Evolutionary conservation across 768 basidiomycete species (phyloP).

Genomic region (Krasilnikovozyma curviuscula): DNA sequence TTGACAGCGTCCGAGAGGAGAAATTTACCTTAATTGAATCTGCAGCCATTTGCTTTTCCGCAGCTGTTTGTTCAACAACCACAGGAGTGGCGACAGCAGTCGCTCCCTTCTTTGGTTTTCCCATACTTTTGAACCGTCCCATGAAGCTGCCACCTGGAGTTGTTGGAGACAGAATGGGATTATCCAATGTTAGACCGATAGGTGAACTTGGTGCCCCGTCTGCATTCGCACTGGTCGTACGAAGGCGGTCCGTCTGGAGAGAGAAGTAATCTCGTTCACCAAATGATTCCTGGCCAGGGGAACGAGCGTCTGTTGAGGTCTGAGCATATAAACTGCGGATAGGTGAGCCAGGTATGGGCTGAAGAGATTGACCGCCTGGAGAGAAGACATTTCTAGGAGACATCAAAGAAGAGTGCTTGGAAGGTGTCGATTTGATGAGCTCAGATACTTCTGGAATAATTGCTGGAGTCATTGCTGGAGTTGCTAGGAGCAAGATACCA

Average conservation of each 20-base stretch:
- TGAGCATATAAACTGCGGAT: no score
- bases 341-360: neutral
- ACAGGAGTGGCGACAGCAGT: slow-evolving; percentile 20
- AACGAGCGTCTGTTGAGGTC: no score
- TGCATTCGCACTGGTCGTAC: slow-evolving; percentile 1
- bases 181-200: slow-evolving; percentile 15
- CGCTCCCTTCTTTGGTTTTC: slow-evolving; percentile 36
- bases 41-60: slow-evolving; percentile 15
- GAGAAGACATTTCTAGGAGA: neutral
- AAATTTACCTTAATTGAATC: slow-evolving; percentile 4
- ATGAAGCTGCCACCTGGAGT: slow-evolving; percentile 40
- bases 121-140: slow-evolving; percentile 58
- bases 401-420: neutral
- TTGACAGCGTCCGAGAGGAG: neutral
- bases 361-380: neutral
- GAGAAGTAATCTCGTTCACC: slow-evolving; percentile 1
- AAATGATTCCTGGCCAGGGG: neutral
- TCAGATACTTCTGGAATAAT: slow-evolving; percentile 32
- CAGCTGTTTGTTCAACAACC: slow-evolving; percentile 16
- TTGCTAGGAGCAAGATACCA: slow-evolving; percentile 33
- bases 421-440: neutral
- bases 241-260: slow-evolving; percentile 2
- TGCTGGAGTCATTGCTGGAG: slow-evolving; percentile 49
- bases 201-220: slow-evolving; percentile 4
- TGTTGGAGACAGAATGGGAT: slow-evolving; percentile 16